phyloP scores from a whole-genome alignment of 257 asterid genomes.

The Nicotiana sylvestris region DNA sequence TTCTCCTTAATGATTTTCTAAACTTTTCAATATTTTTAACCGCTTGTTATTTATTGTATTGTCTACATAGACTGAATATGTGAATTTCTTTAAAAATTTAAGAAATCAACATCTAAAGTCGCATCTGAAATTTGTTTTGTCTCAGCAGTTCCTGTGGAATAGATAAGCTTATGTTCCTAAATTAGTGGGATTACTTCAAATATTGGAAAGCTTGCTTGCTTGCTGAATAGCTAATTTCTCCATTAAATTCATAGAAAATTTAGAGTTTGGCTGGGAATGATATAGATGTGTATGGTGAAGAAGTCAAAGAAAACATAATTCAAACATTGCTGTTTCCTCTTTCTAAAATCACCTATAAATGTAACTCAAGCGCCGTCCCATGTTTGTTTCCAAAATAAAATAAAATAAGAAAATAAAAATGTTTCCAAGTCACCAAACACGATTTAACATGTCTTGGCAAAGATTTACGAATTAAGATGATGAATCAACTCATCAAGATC shows the following conservation, averaged over 20 bases:
- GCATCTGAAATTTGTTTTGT: background rate
- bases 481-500: slow-evolving; percentile 20
- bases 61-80: too few species aligned
- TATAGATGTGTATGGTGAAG: slow-evolving; percentile 10
- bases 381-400: background rate
- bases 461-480: slow-evolving; percentile 26
- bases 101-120: background rate
- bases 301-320: too few species aligned
- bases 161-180: background rate
- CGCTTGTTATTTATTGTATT: too few species aligned
- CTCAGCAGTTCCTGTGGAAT: background rate
- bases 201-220: background rate
- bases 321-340: too few species aligned
- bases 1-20: too few species aligned
- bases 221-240: background rate
- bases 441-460: slow-evolving; percentile 18
- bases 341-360: too few species aligned
- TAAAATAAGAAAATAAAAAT: too few species aligned
- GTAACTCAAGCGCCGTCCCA: slow-evolving; percentile 5
- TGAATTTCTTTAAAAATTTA: background rate
- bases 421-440: slow-evolving; percentile 13
- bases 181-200: background rate
- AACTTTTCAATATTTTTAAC: too few species aligned
- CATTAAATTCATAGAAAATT: slow-evolving; percentile 25
- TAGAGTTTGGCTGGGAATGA: slow-evolving; percentile 15